Conservation (phyloP, 352 stramenopile genomes). For the Thraustochytrium aureum region DNA sequence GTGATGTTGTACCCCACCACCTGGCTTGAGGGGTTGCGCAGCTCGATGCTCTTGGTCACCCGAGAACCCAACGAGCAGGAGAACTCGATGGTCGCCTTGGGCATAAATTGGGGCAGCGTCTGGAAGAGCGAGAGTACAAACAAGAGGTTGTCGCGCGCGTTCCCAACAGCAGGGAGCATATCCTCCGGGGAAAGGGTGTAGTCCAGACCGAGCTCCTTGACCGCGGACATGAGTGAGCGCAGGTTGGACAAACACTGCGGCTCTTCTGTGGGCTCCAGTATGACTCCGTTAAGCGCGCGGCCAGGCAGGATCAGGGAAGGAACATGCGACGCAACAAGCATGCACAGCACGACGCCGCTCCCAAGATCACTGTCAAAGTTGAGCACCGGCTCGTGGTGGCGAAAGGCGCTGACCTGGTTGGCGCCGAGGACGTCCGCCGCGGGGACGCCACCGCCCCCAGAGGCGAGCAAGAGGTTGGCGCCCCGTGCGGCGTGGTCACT, state of each 20-base stretch:
- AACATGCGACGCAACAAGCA: constrained; percentile 79
- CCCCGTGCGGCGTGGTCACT: constrained; percentile 64
- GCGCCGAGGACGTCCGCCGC: constrained; percentile 7
- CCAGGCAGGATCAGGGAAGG: constrained; percentile 69
- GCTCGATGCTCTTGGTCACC: constrained; percentile 88
- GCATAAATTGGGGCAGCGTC: constrained; percentile 82
- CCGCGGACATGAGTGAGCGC: constrained; percentile 64
- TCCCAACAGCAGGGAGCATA: constrained; percentile 60
- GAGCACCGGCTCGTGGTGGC: constrained; percentile 50
- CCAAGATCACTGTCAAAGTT: constrained; percentile 60
- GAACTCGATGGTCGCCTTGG: constrained; percentile 90
- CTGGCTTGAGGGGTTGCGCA: constrained; percentile 80
- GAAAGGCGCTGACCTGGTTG: constrained; percentile 17
- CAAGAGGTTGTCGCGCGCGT: constrained; percentile 71
- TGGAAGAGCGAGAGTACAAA: constrained; percentile 84
- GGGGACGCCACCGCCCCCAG: neutral
- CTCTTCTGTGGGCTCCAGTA: constrained; percentile 47
- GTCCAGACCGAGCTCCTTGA: constrained; percentile 70
- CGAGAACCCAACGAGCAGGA: constrained; percentile 72
- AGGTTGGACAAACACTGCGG: constrained; percentile 67
- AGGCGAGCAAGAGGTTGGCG: constrained; percentile 25
- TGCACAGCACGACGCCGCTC: constrained; percentile 68
- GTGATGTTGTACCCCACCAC: constrained; percentile 81
- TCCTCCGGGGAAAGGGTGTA: constrained; percentile 68
- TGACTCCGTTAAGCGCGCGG: constrained; percentile 63